phyloP scores from a whole-genome alignment of 768 basidiomycete genomes.

The Suillus americanus region DNA sequence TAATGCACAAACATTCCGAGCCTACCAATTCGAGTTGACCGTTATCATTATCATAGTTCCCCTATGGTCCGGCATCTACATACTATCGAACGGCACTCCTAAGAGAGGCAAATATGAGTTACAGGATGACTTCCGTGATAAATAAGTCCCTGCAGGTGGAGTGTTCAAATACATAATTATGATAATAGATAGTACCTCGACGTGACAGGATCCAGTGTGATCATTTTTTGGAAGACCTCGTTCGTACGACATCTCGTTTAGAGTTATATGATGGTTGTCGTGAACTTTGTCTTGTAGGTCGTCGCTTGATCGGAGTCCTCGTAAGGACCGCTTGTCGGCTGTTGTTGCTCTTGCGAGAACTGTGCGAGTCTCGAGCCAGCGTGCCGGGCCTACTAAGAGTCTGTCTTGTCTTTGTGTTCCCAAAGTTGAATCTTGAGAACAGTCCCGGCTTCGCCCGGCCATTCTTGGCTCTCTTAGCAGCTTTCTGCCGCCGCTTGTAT shows the following conservation, averaged over 20 bases:
- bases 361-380: constrained; percentile 9
- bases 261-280: constrained; percentile 18
- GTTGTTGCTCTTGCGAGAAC: constrained; percentile 11
- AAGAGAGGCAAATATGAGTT: background rate
- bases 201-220: background rate
- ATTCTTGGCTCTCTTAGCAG: constrained; percentile 18
- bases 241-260: constrained; percentile 12
- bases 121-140: constrained; percentile 5
- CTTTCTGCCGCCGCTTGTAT: constrained; percentile 26
- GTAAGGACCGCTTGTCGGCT: constrained; percentile 10
- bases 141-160: constrained; percentile 5
- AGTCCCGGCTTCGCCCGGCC: constrained; percentile 19
- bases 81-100: background rate
- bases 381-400: constrained; percentile 14
- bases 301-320: constrained; percentile 15
- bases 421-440: constrained; percentile 27
- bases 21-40: background rate
- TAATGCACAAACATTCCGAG: background rate
- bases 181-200: constrained; percentile 2
- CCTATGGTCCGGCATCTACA: background rate
- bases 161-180: constrained; percentile 6
- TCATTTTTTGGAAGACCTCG: background rate
- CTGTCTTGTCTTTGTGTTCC: constrained; percentile 14
- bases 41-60: background rate
- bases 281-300: constrained; percentile 15